Evolutionary conservation across 2,329 filamentous ascomycete species (phyloP).

Genomic region (Lojkania enalia): DNA sequence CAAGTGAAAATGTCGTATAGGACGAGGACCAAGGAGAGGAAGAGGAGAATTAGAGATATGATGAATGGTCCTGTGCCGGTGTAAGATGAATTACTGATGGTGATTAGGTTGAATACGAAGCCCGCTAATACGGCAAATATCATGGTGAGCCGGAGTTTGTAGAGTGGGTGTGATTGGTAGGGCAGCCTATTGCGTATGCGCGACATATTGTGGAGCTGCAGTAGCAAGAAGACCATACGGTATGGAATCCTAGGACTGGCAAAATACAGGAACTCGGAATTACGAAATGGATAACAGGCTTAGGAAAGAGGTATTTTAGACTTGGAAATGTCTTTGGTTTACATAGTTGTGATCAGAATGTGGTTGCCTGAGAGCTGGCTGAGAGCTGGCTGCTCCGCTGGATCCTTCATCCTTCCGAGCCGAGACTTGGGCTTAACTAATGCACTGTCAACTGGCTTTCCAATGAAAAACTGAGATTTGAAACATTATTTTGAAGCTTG

Average conservation of each 20-base stretch:
- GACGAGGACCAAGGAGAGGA: constrained; percentile 10
- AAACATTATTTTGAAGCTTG: no score
- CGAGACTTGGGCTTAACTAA: background rate
- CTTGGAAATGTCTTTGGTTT: background rate
- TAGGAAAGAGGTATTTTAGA: background rate
- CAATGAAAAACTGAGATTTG: background rate
- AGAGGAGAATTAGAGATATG: constrained; percentile 3
- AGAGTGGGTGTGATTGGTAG: constrained; percentile 16
- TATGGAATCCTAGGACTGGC: background rate
- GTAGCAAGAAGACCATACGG: constrained; percentile 4
- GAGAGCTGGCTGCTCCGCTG: no score
- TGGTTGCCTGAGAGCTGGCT: background rate
- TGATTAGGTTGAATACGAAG: constrained; percentile 9
- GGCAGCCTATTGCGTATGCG: constrained; percentile 5
- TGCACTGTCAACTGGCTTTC: background rate
- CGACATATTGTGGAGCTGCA: constrained; percentile 4
- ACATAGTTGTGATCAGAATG: background rate
- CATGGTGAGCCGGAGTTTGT: constrained; percentile 8
- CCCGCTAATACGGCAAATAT: constrained; percentile 8
- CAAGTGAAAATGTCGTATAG: constrained; percentile 5
- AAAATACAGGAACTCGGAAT: background rate
- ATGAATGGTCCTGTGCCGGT: background rate
- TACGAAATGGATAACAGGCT: background rate
- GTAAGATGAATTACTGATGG: constrained; percentile 2
- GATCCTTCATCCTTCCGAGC: background rate